Conservation (phyloP, 2,329 filamentous ascomycete species). For the Paecilomyces variotii region DNA sequence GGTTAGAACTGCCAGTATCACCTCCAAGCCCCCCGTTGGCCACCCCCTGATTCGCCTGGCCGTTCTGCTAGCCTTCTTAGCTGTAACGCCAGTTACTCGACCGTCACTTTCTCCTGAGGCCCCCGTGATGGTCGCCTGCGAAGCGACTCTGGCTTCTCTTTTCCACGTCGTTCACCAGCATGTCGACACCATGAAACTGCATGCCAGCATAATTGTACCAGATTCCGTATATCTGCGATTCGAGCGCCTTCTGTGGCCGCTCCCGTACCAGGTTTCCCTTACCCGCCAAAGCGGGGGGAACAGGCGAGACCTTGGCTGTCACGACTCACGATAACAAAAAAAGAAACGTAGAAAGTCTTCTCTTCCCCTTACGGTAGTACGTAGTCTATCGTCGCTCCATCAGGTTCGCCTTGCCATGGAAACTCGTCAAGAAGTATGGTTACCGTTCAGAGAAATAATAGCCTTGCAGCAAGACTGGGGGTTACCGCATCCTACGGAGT, state of each 20-base stretch:
- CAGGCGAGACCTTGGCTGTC: not conserved
- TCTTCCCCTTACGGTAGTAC: not conserved
- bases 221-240: not conserved
- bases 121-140: conserved; percentile 44
- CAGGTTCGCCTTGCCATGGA: not conserved
- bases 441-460: not conserved
- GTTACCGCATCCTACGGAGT: not conserved
- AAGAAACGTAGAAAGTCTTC: too few relatives aligned
- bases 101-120: conserved; percentile 37
- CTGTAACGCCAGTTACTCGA: conserved; percentile 9
- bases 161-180: too few relatives aligned
- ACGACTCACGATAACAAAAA: not conserved
- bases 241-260: not conserved
- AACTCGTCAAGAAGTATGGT: not conserved
- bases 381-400: not conserved
- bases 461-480: not conserved
- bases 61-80: conserved; percentile 11
- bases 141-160: not conserved
- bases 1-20: not conserved
- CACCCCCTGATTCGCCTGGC: conserved; percentile 10
- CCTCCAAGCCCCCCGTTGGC: not conserved
- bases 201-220: not conserved
- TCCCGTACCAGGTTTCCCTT: not conserved
- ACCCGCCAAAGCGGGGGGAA: not conserved
- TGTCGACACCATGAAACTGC: not conserved